Evolutionary conservation across 1,284 basidiomycete species (phyloP), one percentile per base, ranked within the genome.

Genomic region (Ustilago esculenta): DNA sequence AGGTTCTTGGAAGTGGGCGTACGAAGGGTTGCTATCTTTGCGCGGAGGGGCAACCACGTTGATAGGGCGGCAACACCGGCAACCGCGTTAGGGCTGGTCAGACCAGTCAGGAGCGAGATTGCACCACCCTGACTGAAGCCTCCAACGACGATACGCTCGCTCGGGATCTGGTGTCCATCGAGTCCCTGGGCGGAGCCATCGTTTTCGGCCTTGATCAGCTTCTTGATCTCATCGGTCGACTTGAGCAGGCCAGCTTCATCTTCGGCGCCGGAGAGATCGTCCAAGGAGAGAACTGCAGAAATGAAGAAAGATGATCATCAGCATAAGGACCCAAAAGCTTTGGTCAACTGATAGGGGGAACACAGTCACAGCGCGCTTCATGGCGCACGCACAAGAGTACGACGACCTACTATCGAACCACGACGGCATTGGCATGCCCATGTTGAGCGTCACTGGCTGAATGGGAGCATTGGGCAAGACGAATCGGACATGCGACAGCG

Each of bases 341-440:
- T n/a, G n/a, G n/a, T n/a, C n/a, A n/a, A n/a, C n/a, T n/a, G n/a
- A n/a, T n/a, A n/a, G n/a, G n/a, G n/a, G n/a, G n/a, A n/a, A n/a
- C n/a, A n/a, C n/a, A n/a, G n/a, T n/a, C n/a, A n/a, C n/a, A 17
- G 24, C 18, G 51, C 37, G 45, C 48, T 23, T 8, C 18, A 14
- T 1, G 17, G 33, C 52, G 68, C 49, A 61, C 65, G 58, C 69
- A 68, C 65, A 71, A 48, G 67, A 71, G 35, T 67, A 63, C 20
- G 66, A 66, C 41, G 65, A 77, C 75, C 65, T 73, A 77, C 76
- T 75, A 52, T 80, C 79, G 53, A 80, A 80, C 80, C 80, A 81
- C 6, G 71, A 72, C 8, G 79, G 76, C 80, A 81, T 81, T 37
- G 60, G 61, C 79, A 79, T 79, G 40, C 78, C 78, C 69, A 79